Evolutionary conservation across 257 asterid species (phyloP), one percentile per base, ranked within the genome.

Genomic region (Primulina eburnea): DNA sequence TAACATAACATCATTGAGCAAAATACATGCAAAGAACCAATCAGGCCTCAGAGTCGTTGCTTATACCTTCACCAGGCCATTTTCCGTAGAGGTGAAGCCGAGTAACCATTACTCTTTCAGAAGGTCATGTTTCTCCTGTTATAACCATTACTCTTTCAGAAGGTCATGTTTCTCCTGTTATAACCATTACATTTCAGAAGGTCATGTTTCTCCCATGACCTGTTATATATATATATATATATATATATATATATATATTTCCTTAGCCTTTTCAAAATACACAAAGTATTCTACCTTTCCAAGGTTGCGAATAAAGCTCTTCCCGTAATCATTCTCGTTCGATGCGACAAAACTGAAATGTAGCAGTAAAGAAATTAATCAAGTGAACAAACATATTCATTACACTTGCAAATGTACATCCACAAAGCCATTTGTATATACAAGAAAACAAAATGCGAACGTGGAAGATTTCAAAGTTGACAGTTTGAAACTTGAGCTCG

Each of bases 71-170:
- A 87, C 68, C 98, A n/a, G n/a, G n/a, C n/a, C 98, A 92, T 81
- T 79, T 90, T 62, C 85, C 91, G 9, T 92, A 92, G 61, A 90
- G 96, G 76, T 87, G 88, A 76, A 92, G 98, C 20, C 97, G 86
- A 26, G 98, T 92, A 43, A 90, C 69, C 98, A 90, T 90, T 63
- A 90, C 96, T 81, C 96, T 92, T 79, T 92, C 98, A 6, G 95
- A 67, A 92, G 95, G 12, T 86, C 95, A 32, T 75, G 92, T 69
- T 74, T 82, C 52, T 88, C 96, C 98, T 92, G 84, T 58, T 17
- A 69, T 61, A 34, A 26, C 59, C 34, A 90, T 90, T 63, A 90
- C 96, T 81, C 96, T 92, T 79, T 92, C 98, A 6, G 95, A 67
- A 92, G 95, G 12, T 86, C 95, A 32, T 75, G 92, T 69, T 74